Base-by-base conservation (phyloP, 495 filamentous ascomycete genomes). In the Lophiostoma macrostomum region DNA sequence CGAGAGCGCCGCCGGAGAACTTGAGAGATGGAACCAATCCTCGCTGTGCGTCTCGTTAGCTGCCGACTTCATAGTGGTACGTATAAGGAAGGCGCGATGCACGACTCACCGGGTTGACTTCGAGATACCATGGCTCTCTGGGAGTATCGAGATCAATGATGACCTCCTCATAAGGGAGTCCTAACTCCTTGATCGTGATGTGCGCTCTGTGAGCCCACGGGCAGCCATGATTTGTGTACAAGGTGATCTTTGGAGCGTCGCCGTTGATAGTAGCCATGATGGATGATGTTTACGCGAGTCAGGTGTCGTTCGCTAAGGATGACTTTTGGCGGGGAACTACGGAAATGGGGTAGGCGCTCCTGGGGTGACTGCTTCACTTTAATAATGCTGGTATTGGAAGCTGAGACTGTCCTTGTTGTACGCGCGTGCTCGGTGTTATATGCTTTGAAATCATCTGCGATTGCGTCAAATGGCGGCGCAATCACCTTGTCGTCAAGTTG, bases 201-300 rank as follows among this genome's bases (percentile, higher is more conserved):
- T 94, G 85, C 1, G 79, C 87, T 20, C 90, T 84, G 63, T 93
- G 87, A 1, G 88, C 88, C 78, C 80, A 94, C 13, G 90, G 90
- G 70, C 89, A 94, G 41, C 37, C 22, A 57, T 80, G 84, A 75
- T 85, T 88, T 49, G 87, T 91, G 69, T 94, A 94, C 20, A 89
- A 66, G 35, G 67, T 76, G 60, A 80, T 75, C 69, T 77, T 76
- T 6, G 56, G 60, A 18, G 50, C 24, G 12, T 29, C 16, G 14
- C 50, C 50, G 35, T 50, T 55, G 35, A 37, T 27, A 23, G 38
- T 29, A 28, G 50, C 29, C 50, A 55, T 60, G 19, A 4, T 47
- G 38, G n/a, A 25, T 37, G 23, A 23, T 49, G 18, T 37, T 25
- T 25, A 39, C 45, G 41, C 46, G 36, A 49, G 53, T 49, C 19